These are phyloP conservation scores for Heterobasidion parviporum DNA, from an alignment of 1,284 basidiomycete species.

Conservation along the genomic window DNA sequence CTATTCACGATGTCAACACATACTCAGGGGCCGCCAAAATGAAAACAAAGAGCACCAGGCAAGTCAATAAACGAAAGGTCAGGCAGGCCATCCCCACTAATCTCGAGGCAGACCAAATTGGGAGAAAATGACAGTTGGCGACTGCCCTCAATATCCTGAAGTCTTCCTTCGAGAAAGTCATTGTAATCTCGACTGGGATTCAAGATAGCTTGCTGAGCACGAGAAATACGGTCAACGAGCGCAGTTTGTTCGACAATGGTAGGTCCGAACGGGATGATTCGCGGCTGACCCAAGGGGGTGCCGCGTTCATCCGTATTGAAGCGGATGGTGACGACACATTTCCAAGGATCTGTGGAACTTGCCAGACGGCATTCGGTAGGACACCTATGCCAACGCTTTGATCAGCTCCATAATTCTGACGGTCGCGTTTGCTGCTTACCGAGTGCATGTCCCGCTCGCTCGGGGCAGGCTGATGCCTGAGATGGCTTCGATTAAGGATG, in stretches of 20 bases:
- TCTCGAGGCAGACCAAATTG: conserved; percentile 57
- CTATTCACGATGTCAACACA: conserved; percentile 25
- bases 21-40: conserved; percentile 42
- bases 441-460: conserved; percentile 55
- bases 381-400: conserved; percentile 33
- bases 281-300: conserved; percentile 29
- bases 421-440: conserved; percentile 21
- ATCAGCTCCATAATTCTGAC: background rate
- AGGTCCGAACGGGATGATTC: conserved; percentile 41
- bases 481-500: conserved; percentile 62
- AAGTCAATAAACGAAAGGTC: conserved; percentile 69
- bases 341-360: conserved; percentile 38
- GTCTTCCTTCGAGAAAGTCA: conserved; percentile 31
- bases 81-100: conserved; percentile 57
- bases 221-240: conserved; percentile 58
- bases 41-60: conserved; percentile 39
- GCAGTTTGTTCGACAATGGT: conserved; percentile 39
- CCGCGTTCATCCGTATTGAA: conserved; percentile 39
- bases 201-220: conserved; percentile 66
- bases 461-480: conserved; percentile 60
- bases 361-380: conserved; percentile 59
- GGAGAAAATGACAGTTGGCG: conserved; percentile 48
- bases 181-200: conserved; percentile 37
- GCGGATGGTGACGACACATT: conserved; percentile 46
- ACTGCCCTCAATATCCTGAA: conserved; percentile 17